These are phyloP conservation scores for Termitomyces eurrhizus DNA, from an alignment of 768 basidiomycete genomes.

Conservation along the genomic window DNA sequence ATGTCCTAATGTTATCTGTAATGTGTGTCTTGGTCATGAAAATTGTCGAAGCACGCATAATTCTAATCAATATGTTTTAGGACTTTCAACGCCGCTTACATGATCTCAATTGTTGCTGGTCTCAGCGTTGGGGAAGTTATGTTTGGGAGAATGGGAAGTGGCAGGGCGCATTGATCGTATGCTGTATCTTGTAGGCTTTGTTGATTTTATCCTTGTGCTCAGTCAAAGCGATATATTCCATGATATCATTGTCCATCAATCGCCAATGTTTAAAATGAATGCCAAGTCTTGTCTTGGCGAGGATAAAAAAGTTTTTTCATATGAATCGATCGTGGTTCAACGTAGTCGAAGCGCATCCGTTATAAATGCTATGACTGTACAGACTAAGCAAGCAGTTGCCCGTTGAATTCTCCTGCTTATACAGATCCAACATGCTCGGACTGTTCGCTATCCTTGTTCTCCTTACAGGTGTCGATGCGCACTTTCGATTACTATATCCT, in stretches of 20 bases:
- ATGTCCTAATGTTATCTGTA: conserved; percentile 75
- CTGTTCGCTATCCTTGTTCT: conserved; percentile 11
- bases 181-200: neutral
- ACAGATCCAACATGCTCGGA: neutral
- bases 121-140: conserved; percentile 70
- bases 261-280: neutral
- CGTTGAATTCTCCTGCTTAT: neutral
- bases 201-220: neutral
- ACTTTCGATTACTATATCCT: conserved; percentile 75
- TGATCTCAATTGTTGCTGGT: conserved; percentile 70
- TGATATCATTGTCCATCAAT: conserved; percentile 3
- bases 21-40: conserved; percentile 50
- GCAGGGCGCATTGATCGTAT: conserved; percentile 11
- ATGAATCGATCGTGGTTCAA: neutral
- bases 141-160: conserved; percentile 53
- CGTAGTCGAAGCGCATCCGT: neutral
- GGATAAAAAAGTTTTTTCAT: conserved; percentile 5
- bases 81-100: conserved; percentile 79
- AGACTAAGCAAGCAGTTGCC: neutral
- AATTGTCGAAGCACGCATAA: neutral
- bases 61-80: conserved; percentile 32
- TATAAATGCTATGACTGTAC: neutral
- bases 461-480: conserved; percentile 49
- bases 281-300: conserved; percentile 1
- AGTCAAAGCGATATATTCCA: neutral